These are phyloP conservation scores for Plasmopara muralis DNA, from an alignment of 352 stramenopile genomes.

Conservation along the genomic window DNA sequence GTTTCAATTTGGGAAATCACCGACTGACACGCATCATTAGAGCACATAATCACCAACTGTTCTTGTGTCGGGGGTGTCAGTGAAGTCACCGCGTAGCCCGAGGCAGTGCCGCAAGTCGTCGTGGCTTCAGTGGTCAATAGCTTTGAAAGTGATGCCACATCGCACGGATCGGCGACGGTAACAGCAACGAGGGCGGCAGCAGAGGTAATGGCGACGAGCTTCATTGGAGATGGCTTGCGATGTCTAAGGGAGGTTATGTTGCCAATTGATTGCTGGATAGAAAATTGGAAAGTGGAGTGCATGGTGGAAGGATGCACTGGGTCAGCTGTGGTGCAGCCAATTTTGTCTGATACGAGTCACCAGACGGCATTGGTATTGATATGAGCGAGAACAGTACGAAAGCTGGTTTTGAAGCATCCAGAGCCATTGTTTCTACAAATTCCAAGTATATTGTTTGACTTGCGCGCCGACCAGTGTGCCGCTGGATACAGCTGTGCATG, in stretches of 20 bases:
- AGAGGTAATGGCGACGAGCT: slow-evolving; percentile 18
- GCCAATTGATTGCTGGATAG: slow-evolving; percentile 21
- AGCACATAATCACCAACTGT: slow-evolving; percentile 27
- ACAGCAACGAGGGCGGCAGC: slow-evolving; percentile 18
- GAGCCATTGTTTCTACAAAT: background rate
- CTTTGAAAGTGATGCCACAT: slow-evolving; percentile 22
- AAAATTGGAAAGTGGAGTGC: slow-evolving; percentile 24
- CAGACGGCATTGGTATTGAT: background rate
- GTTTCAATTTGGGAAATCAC: slow-evolving; percentile 21
- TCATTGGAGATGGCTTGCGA: slow-evolving; percentile 14
- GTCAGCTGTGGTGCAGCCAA: background rate
- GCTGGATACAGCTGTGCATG: too few species aligned
- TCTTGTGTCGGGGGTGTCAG: slow-evolving; percentile 21
- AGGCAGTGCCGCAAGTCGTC: slow-evolving; percentile 22
- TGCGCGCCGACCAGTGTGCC: background rate
- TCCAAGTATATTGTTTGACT: slow-evolving; percentile 9
- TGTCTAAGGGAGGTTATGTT: background rate
- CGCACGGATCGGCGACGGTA: slow-evolving; percentile 21
- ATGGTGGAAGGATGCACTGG: background rate
- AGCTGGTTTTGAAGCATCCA: slow-evolving; percentile 13
- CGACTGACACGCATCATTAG: slow-evolving; percentile 23
- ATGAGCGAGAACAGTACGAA: slow-evolving; percentile 5
- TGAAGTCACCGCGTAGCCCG: slow-evolving; percentile 29
- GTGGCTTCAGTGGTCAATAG: slow-evolving; percentile 18
- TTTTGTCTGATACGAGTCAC: too few species aligned